A percentile compares a stretch with the other conserved stretches of the same genome.
Evolutionary conservation across 805 yeast species (phyloP).

Genomic region (Candida tibetensis): DNA sequence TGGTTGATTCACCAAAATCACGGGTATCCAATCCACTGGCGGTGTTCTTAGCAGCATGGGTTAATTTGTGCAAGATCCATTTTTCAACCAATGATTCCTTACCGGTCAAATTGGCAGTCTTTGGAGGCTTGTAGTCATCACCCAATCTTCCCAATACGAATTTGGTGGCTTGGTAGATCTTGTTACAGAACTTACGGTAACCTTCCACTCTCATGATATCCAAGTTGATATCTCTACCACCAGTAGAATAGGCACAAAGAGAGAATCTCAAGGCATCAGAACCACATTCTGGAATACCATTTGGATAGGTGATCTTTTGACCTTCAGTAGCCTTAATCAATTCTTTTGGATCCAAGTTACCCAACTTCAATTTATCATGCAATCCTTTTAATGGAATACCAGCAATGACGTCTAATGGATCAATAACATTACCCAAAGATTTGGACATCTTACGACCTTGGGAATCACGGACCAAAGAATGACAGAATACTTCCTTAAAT

Average conservation of each 20-base stretch:
- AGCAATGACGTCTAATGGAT: slow-evolving; percentile 88
- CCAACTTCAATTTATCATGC: slow-evolving; percentile 71
- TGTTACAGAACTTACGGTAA: slow-evolving; percentile 98
- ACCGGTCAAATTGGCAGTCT: slow-evolving; percentile 60
- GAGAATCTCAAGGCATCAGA: slow-evolving; percentile 98
- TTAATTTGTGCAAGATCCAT: slow-evolving; percentile 90
- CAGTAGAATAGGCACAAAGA: slow-evolving; percentile 95
- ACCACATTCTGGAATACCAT: slow-evolving; percentile 99
- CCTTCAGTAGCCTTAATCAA: slow-evolving; percentile 84
- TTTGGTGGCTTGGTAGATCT: slow-evolving; percentile 98
- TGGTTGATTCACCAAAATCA: slow-evolving; percentile 86
- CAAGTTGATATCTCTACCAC: slow-evolving; percentile 96
- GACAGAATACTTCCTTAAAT: slow-evolving; percentile 96
- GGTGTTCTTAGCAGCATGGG: slow-evolving; percentile 62
- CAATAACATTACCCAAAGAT: slow-evolving; percentile 94
- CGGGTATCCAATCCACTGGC: slow-evolving; percentile 72
- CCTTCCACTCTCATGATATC: slow-evolving; percentile 97
- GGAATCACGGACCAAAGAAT: slow-evolving; percentile 96
- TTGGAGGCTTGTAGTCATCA: slow-evolving; percentile 80
- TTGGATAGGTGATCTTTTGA: slow-evolving; percentile 86
- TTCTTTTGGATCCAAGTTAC: slow-evolving; percentile 89
- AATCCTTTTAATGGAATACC: slow-evolving; percentile 81
- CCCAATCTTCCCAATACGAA: slow-evolving; percentile 93
- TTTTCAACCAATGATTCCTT: slow-evolving; percentile 89
- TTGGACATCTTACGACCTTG: slow-evolving; percentile 99